phyloP scores from a whole-genome alignment of 108 stramenopile genomes.

The Pseudonitzschia pungens region DNA sequence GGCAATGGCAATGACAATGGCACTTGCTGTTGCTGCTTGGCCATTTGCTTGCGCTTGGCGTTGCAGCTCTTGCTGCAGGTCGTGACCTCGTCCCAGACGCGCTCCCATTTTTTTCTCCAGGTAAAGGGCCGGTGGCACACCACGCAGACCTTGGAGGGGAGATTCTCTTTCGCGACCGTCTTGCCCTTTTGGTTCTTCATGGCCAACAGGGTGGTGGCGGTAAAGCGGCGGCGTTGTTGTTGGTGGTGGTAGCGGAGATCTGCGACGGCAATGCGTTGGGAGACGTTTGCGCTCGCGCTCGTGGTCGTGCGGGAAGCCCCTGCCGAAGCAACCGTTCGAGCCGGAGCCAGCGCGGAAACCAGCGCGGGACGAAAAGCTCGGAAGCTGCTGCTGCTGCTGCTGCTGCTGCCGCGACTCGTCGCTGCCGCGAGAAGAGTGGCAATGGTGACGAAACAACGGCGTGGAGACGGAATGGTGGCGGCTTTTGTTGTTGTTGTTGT shows the following conservation, averaged over 20 bases:
- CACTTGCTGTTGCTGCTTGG: conserved; percentile 4
- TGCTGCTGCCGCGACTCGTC: background rate
- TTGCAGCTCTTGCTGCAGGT: conserved; percentile 78
- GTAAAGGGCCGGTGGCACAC: conserved; percentile 67
- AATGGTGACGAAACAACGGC: background rate
- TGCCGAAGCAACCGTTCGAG: too few relatives aligned
- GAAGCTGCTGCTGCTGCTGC: conserved; percentile 1
- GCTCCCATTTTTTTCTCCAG: conserved; percentile 91
- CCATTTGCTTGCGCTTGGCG: conserved; percentile 28
- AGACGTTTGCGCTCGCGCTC: background rate
- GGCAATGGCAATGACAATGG: background rate
- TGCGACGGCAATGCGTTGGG: too few relatives aligned
- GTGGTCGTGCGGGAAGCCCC: too few relatives aligned
- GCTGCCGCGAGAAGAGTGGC: background rate
- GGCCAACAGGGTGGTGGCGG: background rate
- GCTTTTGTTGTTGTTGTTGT: too few relatives aligned
- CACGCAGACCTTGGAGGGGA: conserved; percentile 71
- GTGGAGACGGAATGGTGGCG: conserved; percentile 2
- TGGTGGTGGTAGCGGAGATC: too few relatives aligned
- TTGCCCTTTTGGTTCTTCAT: conserved; percentile 26
- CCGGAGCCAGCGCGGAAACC: background rate
- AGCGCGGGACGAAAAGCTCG: background rate
- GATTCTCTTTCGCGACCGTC: conserved; percentile 49
- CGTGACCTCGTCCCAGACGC: conserved; percentile 83
- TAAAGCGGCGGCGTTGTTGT: background rate